Evolutionary conservation across 139 green algal species (phyloP), one percentile per base, ranked within the genome.

Genomic region (Pseudopediastrum boryanum): DNA sequence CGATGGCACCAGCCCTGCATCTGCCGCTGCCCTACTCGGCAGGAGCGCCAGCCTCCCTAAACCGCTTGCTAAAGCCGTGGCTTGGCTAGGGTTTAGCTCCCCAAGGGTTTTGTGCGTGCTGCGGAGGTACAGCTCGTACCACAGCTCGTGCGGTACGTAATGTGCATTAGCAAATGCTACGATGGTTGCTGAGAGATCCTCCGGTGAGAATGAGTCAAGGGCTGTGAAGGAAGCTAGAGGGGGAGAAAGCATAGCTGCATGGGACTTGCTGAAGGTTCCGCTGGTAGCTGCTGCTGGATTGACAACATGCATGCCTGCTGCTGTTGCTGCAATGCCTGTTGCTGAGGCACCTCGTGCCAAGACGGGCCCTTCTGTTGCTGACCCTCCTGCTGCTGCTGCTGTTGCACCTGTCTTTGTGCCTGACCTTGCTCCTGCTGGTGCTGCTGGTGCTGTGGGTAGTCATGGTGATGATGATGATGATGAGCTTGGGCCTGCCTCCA

Each of bases 61-160:
- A 6, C 54, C 54, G 54, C 71, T 70, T 8, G 71, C 71, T 39
- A 70, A 31, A 8, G 54, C 71, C 39, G 71, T 35, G n/a, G 21
- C 71, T 41, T 78, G 71, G 4, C 71, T 41, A 36, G 54, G 29
- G 54, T 56, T 61, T 27, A n/a, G 48, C 48, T 58, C 21, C 48
- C 48, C 48, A n/a, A n/a, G 48, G 48, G 48, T 58, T 21, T 21
- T 58, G 48, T 58, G 48, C 48, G n/a, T 58, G 48, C 48, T 58
- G 48, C 48, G 16, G 48, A 78, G 71, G 54, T 70, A 31, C 23
- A 23, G 9, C 52, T 78, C 71, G 39, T 78, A 78, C 71, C 71
- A 78, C 5, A 8, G n/a, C 4, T 70, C 54, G 13, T 54, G 71
- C 33, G 71, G 71, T 41, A 78, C 71, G 19, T 50, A 29, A 16